These are phyloP conservation scores for Crithidia sp. DNA, from an alignment of 208 protist species.

Conservation along the genomic window DNA sequence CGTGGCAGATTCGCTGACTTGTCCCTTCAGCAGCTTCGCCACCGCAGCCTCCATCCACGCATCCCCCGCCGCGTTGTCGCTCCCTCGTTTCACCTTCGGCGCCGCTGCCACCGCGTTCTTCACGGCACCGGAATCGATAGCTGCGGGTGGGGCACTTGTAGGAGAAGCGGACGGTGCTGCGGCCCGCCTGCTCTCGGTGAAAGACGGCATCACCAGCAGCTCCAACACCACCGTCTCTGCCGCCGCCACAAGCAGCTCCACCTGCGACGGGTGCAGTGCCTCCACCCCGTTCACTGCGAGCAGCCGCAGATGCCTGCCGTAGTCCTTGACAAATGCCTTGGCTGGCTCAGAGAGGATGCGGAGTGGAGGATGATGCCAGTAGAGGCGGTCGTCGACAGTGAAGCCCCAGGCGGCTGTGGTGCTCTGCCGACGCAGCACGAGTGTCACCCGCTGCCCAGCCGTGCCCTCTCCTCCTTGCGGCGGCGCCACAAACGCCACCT, in stretches of 20 bases:
- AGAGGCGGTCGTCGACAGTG: conserved; percentile 34
- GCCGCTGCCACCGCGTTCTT: not conserved
- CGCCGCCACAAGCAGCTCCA: conserved; percentile 36
- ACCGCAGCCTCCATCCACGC: conserved; percentile 8
- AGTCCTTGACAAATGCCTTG: conserved; percentile 38
- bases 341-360: conserved; percentile 24
- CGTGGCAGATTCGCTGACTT: too few species aligned
- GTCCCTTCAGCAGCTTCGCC: conserved; percentile 6
- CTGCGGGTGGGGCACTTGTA: too few species aligned
- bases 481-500: conserved; percentile 51
- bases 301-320: conserved; percentile 46
- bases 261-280: conserved; percentile 50
- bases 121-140: too few species aligned
- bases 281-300: conserved; percentile 73
- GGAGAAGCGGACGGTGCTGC: too few species aligned
- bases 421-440: conserved; percentile 46
- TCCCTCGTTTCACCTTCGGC: not conserved
- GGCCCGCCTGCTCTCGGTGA: not conserved
- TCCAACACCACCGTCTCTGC: conserved; percentile 66
- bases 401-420: conserved; percentile 40
- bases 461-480: conserved; percentile 59
- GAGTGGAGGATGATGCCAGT: conserved; percentile 22
- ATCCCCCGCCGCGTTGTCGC: not conserved
- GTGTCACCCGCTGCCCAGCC: conserved; percentile 54
- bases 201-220: conserved; percentile 54